phyloP scores from a whole-genome alignment of 2,329 filamentous ascomycete species.

The Claviceps sp. region DNA sequence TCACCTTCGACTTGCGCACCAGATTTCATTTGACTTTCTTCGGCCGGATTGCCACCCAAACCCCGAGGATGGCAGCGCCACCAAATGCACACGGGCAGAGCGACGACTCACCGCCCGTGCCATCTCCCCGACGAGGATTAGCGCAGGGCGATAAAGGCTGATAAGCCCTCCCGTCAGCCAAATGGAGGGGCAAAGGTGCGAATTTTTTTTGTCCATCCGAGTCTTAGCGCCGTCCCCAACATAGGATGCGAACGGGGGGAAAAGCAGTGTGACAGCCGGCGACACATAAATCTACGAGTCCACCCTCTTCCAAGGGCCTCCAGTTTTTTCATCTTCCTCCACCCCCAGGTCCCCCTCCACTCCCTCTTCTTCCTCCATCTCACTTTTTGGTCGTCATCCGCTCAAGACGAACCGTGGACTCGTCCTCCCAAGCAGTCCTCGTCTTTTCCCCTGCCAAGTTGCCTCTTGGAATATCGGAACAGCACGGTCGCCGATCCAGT shows the following conservation, averaged over 20 bases:
- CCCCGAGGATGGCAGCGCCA: background rate
- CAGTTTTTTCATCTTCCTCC: slow-evolving; percentile 3
- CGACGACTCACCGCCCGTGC: slow-evolving; percentile 10
- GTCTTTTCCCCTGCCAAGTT: slow-evolving; percentile 16
- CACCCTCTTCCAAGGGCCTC: slow-evolving; percentile 3
- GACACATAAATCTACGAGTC: slow-evolving; percentile 8
- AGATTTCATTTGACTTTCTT: too few relatives aligned
- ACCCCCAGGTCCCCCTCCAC: slow-evolving; percentile 5
- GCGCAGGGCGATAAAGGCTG: slow-evolving; percentile 11
- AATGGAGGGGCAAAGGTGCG: slow-evolving; percentile 12
- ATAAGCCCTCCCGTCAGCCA: slow-evolving; percentile 10
- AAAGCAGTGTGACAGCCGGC: slow-evolving; percentile 9
- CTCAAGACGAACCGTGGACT: slow-evolving; percentile 27
- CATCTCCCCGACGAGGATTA: slow-evolving; percentile 6
- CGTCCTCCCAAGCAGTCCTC: slow-evolving; percentile 10
- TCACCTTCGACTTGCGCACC: too few relatives aligned
- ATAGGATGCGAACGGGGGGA: slow-evolving; percentile 5
- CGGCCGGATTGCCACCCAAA: too few relatives aligned
- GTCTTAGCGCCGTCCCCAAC: slow-evolving; percentile 5
- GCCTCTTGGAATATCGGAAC: slow-evolving; percentile 22
- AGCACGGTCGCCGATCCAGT: slow-evolving; percentile 19
- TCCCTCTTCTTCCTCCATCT: slow-evolving; percentile 15
- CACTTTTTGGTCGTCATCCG: slow-evolving; percentile 29
- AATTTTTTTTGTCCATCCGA: slow-evolving; percentile 10
- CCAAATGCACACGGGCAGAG: background rate